Base-by-base conservation (phyloP, 2,329 filamentous ascomycete species). In the Sporothrix humicola region DNA sequence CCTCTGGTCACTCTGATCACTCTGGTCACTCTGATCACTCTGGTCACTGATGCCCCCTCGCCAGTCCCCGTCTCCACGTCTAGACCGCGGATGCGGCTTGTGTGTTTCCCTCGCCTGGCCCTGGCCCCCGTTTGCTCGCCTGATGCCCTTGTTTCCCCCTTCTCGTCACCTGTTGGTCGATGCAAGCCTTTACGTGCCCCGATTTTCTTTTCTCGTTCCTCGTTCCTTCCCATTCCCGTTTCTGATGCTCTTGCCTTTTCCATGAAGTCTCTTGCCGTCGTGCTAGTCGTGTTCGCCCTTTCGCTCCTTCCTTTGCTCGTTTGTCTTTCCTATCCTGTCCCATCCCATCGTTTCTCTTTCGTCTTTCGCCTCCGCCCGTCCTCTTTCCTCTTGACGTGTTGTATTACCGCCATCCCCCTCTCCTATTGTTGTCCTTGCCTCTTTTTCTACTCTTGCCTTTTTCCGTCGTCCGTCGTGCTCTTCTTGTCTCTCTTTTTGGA, bases 81-180 rank as follows among this genome's bases (percentile, higher is more conserved):
- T 72, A 72, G 26, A 56, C 56, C 70, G 48, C 59, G 46, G 70
- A 50, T 72, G 70, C 58, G 26, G 69, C 69, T 31, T 54, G 44
- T 65, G 63, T 61, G 15, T 58, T 61, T 69, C 77, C 73, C 74
- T 77, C 74, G 73, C 76, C 76, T 61, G 37, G 20, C 77, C 75
- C 75, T 75, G 74, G 73, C 75, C 75, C 75, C 75, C 75, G 76
- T 46, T 63, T 48, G 77, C 77, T 81, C 80, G 79, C 80, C 77
- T 79, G 79, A 79, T 80, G 80, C 78, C 81, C 77, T 81, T 74
- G 80, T 46, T 79, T 81, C 80, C 78, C 78, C 79, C 78, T 76
- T 68, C 69, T 75, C 63, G 61, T 66, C 61, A 48, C 61, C 61
- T 66, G 61, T 65, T 68, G 72, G 50, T 75, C 75, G 76, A 73